phyloP scores from a whole-genome alignment of 257 asterid genomes.

The Ligustrum vulgare region DNA sequence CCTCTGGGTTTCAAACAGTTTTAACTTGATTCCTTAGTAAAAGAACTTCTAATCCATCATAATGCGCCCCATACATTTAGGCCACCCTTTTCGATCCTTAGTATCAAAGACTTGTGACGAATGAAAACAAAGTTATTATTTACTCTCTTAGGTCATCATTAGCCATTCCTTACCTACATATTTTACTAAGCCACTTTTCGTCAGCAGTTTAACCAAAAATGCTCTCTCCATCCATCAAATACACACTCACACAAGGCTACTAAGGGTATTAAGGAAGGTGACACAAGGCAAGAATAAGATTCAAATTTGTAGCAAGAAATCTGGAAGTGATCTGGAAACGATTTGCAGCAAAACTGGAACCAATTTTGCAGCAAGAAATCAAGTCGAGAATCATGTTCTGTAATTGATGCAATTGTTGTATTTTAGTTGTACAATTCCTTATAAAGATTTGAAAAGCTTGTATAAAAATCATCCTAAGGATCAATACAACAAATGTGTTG shows the following conservation, averaged over 20 bases:
- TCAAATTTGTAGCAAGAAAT: no score
- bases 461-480: no score
- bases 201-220: not conserved
- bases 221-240: not conserved
- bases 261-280: no score
- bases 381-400: no score
- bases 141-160: slow-evolving; percentile 8
- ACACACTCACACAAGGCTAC: not conserved
- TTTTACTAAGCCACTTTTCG: not conserved
- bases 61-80: not conserved
- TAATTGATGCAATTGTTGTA: no score
- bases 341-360: no score
- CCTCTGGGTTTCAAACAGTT: not conserved
- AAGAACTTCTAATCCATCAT: not conserved
- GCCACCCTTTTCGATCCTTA: not conserved
- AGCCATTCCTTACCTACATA: slow-evolving; percentile 7
- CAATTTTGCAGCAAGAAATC: no score
- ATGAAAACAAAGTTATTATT: slow-evolving; percentile 6
- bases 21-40: not conserved
- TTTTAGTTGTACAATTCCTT: no score
- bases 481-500: no score
- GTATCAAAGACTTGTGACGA: not conserved
- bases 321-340: no score
- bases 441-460: no score
- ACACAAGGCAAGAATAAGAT: no score